Conservation (phyloP, 108 stramenopile genomes). For the Nitzschia inconspicua region DNA sequence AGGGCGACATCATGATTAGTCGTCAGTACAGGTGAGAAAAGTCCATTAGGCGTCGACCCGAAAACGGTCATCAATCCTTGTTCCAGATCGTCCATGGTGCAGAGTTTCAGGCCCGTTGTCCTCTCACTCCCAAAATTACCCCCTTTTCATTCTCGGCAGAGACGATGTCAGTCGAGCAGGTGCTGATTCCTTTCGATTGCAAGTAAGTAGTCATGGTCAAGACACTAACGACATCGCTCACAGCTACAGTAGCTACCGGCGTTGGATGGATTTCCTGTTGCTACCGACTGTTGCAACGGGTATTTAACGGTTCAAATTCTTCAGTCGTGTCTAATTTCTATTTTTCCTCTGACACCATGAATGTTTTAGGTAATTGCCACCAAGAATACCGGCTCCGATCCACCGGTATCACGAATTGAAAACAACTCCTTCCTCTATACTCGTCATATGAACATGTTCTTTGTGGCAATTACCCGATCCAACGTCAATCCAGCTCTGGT, state of each 20-base stretch:
- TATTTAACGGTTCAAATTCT: background rate
- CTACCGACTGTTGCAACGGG: background rate
- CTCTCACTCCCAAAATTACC: conserved; percentile 1
- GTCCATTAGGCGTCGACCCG: background rate
- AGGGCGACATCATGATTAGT: conserved; percentile 92
- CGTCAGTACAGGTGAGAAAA: conserved; percentile 84
- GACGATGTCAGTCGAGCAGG: conserved; percentile 87
- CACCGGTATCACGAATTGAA: conserved; percentile 94
- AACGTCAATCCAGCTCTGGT: conserved; percentile 98
- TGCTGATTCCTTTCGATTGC: conserved; percentile 87
- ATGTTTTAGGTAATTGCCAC: conserved; percentile 91
- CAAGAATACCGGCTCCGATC: conserved; percentile 93
- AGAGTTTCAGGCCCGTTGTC: background rate
- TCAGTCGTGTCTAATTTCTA: background rate
- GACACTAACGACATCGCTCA: background rate
- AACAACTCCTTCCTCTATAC: conserved; percentile 96
- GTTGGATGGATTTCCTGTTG: background rate
- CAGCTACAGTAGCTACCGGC: background rate
- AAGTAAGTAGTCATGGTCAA: conserved; percentile 41
- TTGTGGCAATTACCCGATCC: conserved; percentile 94
- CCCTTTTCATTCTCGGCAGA: conserved; percentile 22
- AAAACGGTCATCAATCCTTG: background rate
- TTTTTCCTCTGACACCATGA: conserved; percentile 1
- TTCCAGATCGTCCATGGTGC: background rate
- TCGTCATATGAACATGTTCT: conserved; percentile 95